These are phyloP conservation scores for Arctium minus DNA, from an alignment of 129 eudicot species.

Conservation along the genomic window DNA sequence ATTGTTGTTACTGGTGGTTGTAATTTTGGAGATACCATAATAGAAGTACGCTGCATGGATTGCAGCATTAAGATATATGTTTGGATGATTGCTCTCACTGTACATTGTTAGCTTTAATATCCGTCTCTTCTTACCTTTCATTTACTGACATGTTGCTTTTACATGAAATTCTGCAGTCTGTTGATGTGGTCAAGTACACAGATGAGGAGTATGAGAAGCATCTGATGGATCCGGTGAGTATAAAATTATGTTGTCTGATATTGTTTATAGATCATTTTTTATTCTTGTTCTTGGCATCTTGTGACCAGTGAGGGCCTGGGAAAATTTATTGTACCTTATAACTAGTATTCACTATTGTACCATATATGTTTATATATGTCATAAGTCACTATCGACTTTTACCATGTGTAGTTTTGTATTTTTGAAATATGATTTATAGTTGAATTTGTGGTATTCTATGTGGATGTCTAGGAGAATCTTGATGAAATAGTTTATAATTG, in stretches of 20 bases:
- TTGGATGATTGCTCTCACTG: background rate
- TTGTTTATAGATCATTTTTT: background rate
- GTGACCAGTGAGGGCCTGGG: background rate
- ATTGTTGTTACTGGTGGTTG: background rate
- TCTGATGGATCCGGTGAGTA: slow-evolving; percentile 81
- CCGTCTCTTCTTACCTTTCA: background rate
- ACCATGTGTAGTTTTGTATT: background rate
- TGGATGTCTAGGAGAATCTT: background rate
- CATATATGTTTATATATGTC: background rate
- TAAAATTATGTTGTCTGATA: background rate
- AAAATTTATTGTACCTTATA: background rate
- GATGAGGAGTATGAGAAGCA: slow-evolving; percentile 90
- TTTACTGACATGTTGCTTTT: slow-evolving; percentile 12
- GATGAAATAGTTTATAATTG: background rate
- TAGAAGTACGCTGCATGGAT: background rate
- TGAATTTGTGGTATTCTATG: background rate
- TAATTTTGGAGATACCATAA: background rate
- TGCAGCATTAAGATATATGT: background rate
- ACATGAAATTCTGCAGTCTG: slow-evolving; percentile 54
- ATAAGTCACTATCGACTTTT: background rate
- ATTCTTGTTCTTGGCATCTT: background rate
- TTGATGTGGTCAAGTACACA: slow-evolving; percentile 85
- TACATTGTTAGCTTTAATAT: background rate
- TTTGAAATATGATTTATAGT: background rate
- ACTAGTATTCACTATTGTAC: background rate